Base-by-base conservation (phyloP, 2,329 filamentous ascomycete genomes). In the Fusarium hostae region DNA sequence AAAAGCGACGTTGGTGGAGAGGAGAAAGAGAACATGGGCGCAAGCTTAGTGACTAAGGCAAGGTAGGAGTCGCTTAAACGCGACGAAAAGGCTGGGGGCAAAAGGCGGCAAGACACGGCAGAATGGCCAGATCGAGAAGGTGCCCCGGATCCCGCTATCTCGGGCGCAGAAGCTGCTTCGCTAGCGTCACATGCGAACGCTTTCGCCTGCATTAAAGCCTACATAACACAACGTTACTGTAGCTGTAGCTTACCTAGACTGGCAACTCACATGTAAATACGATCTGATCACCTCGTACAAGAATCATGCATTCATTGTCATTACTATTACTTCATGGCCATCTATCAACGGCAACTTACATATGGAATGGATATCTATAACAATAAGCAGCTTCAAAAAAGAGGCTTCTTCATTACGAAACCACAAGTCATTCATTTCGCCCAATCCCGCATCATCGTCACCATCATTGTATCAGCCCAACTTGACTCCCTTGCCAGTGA, bases 91-190 rank as follows among this genome's bases (percentile, higher is more conserved):
- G 75, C 69, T 78, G 74, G 73, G 75, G 70, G 51, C 44, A 52
- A 41, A 52, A 72, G 76, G 71, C 77, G 77, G 77, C 51, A 63
- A 72, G 32, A n/a, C n/a, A 59, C 57, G 77, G 77, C 77, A 79
- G 72, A 78, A 78, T 51, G 34, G 51, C 66, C 67, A 47, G 56
- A 75, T 76, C 52, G 60, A 76, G 75, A 65, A 77, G 66, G 59
- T 63, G 60, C 62, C 63, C 73, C 63, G 61, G 59, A 55, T 59
- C 59, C 58, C 52, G 20, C 52, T 69, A 55, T 66, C 65, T 61
- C 26, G 40, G 60, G 43, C 47, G 50, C 66, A 48, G 56, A 63
- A 61, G 70, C 54, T 58, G 52, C 70, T 55, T 61, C 57, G 47
- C 32, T 72, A 71, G 70, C 70, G 70, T 70, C 70, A 67, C 61